Base-by-base conservation (phyloP, 192 early-diverging fungal genomes). In the Dispira parvispora region DNA sequence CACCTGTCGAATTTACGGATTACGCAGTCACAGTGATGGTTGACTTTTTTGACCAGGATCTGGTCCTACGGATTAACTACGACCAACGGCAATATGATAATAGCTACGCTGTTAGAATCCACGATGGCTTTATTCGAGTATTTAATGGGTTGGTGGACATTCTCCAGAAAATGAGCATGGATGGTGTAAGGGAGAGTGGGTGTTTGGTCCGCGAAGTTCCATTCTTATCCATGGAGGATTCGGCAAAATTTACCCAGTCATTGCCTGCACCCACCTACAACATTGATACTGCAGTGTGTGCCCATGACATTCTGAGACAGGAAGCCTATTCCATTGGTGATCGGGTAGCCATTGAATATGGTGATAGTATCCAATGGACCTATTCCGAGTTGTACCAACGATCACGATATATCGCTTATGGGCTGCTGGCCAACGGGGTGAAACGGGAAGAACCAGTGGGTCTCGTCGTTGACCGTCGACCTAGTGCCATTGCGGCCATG, bases 401-500 rank as follows among this genome's bases (percentile, higher is more conserved):
- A n/a, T n/a, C n/a, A n/a, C n/a, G n/a, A n/a, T n/a, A n/a, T n/a
- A n/a, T n/a, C n/a, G n/a, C n/a, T n/a, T n/a, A n/a, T n/a, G n/a
- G n/a, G n/a, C n/a, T n/a, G n/a, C n/a, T n/a, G n/a, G n/a, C n/a
- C n/a, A n/a, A n/a, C n/a, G n/a, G n/a, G n/a, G n/a, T n/a, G n/a
- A n/a, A n/a, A n/a, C n/a, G n/a, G n/a, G n/a, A n/a, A 18, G 46
- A 46, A 46, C 46, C 46, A 18, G 46, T 46, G 18, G 46, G 46
- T 18, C 11, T 46, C 11, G 46, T 46, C 18, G 46, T 46, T 46
- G 46, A 11, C 18, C 46, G 46, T 18, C 11, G 11, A 46, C 46
- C n/a, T n/a, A n/a, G n/a, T n/a, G n/a, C n/a, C n/a, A 60, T 60
- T 18, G 32, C 27, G 11, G 57, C 57, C 8, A 27, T 60, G 32